These are phyloP conservation scores for Aspergillus kassunensis DNA, from an alignment of 495 filamentous ascomycete genomes.

Conservation along the genomic window DNA sequence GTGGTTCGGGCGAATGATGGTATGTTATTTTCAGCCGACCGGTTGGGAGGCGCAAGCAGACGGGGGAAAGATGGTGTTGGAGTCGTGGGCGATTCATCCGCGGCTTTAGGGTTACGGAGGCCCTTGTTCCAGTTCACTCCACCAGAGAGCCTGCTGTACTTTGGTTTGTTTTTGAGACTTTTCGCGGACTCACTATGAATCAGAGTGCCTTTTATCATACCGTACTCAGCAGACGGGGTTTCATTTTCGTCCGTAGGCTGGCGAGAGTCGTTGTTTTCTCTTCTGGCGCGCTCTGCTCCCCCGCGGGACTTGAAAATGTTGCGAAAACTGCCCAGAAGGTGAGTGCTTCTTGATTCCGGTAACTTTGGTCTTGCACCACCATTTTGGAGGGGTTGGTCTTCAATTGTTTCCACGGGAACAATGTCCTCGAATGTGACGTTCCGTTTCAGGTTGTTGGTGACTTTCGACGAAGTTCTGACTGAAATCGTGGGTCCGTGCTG, in stretches of 20 bases:
- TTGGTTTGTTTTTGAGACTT: conserved; percentile 5
- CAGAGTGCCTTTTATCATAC: not conserved
- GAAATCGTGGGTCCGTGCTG: not conserved
- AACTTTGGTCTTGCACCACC: not conserved
- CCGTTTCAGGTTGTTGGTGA: not conserved
- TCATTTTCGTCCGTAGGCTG: not conserved
- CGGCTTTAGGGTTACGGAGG: conserved; percentile 8
- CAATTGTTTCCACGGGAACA: not conserved
- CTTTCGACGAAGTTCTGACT: not conserved
- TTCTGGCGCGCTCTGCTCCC: conserved; percentile 1
- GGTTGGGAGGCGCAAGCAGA: conserved; percentile 8
- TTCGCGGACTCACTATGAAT: conserved; percentile 1
- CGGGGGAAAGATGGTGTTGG: conserved; percentile 2
- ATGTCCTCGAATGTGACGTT: conserved; percentile 12
- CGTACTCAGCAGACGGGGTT: not conserved
- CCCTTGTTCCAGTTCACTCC: conserved; percentile 11
- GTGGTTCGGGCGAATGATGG: conserved; percentile 19
- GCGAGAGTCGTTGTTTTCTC: not conserved
- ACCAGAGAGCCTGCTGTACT: conserved; percentile 8
- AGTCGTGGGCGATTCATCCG: not conserved
- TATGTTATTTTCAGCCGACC: not conserved
- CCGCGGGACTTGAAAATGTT: conserved; percentile 19
- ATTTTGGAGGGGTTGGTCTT: not conserved
- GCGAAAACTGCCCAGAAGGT: conserved; percentile 17
- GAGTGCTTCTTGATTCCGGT: conserved; percentile 9